These are phyloP conservation scores for Straminergon stramineum DNA, from an alignment of 225 moss, liverwort and hornwort species.

Conservation along the genomic window DNA sequence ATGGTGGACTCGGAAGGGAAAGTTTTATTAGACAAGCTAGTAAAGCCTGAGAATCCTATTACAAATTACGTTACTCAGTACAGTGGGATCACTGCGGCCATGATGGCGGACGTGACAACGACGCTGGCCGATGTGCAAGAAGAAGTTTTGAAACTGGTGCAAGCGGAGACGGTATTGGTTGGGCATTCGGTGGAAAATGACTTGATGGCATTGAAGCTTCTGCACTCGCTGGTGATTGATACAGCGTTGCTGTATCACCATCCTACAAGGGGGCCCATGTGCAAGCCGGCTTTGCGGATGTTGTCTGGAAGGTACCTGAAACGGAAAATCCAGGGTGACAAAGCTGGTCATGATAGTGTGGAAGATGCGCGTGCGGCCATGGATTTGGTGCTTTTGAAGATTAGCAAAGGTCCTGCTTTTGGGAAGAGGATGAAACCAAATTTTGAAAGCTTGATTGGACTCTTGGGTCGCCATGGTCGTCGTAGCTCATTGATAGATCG, in stretches of 20 bases:
- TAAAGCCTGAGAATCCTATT: slow-evolving; percentile 74
- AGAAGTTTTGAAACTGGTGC: slow-evolving; percentile 46
- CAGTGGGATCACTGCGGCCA: slow-evolving; percentile 79
- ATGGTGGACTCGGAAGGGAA: slow-evolving; percentile 41
- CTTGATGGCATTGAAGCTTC: slow-evolving; percentile 57
- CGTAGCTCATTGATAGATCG: slow-evolving; percentile 70
- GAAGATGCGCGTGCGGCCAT: slow-evolving; percentile 91
- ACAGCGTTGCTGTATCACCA: slow-evolving; percentile 80
- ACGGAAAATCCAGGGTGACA: slow-evolving; percentile 68
- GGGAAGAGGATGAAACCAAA: slow-evolving; percentile 35
- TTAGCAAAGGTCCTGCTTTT: slow-evolving; percentile 50
- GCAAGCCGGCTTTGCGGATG: slow-evolving; percentile 72
- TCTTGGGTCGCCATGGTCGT: slow-evolving; percentile 45
- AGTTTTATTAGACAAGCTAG: slow-evolving; percentile 68
- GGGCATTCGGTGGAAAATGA: slow-evolving; percentile 92
- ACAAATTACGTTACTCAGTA: slow-evolving; percentile 73
- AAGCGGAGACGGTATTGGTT: slow-evolving; percentile 66
- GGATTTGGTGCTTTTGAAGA: slow-evolving; percentile 70
- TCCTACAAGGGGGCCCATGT: slow-evolving; percentile 36
- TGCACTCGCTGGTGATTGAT: slow-evolving; percentile 81
- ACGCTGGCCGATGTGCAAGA: slow-evolving; percentile 62
- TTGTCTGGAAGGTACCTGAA: slow-evolving; percentile 47
- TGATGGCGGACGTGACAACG: slow-evolving; percentile 74
- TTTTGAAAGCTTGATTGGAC: slow-evolving; percentile 48
- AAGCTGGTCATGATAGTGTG: slow-evolving; percentile 78